Conservation (phyloP, 1,139 yeast genomes). For the Debaryomyces robertsiae region DNA sequence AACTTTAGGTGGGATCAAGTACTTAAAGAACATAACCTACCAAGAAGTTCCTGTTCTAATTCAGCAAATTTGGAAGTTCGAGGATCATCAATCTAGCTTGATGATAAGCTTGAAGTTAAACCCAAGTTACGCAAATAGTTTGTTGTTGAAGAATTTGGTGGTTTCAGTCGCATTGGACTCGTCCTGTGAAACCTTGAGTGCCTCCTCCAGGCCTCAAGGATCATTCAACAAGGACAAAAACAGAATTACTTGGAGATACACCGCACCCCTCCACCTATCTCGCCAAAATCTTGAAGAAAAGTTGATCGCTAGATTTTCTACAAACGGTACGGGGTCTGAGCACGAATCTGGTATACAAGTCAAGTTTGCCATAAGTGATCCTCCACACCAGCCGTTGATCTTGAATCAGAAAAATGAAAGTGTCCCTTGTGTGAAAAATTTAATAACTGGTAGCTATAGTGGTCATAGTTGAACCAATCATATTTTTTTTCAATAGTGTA, state of each 20-base stretch:
- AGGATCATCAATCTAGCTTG: slow-evolving; percentile 79
- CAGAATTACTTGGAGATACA: slow-evolving; percentile 82
- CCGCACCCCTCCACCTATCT: slow-evolving; percentile 48
- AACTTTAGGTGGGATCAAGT: slow-evolving; percentile 76
- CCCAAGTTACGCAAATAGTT: slow-evolving; percentile 45
- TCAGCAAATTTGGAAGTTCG: slow-evolving; percentile 88
- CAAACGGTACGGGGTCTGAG: slow-evolving; percentile 62
- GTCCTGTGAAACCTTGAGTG: slow-evolving; percentile 57
- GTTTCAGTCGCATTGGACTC: slow-evolving; percentile 62
- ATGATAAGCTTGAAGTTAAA: slow-evolving; percentile 69
- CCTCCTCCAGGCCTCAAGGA: slow-evolving; percentile 89
- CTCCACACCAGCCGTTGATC: slow-evolving; percentile 26
- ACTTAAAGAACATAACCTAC: slow-evolving; percentile 46
- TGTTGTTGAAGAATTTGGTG: slow-evolving; percentile 60
- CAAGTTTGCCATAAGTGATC: slow-evolving; percentile 50
- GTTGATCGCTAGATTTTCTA: slow-evolving; percentile 70
- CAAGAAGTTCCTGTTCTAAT: slow-evolving; percentile 66
- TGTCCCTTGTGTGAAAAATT: slow-evolving; percentile 35
- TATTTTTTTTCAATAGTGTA: too few relatives aligned
- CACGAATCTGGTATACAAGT: slow-evolving; percentile 71
- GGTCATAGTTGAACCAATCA: slow-evolving; percentile 23
- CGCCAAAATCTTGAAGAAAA: slow-evolving; percentile 49
- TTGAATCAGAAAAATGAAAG: slow-evolving; percentile 21
- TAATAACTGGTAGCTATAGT: slow-evolving; percentile 41
- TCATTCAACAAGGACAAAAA: slow-evolving; percentile 81